A percentile compares a stretch with the other conserved stretches of the same genome.
Conservation (phyloP, 306 rosid species). For the Quercus robur region DNA sequence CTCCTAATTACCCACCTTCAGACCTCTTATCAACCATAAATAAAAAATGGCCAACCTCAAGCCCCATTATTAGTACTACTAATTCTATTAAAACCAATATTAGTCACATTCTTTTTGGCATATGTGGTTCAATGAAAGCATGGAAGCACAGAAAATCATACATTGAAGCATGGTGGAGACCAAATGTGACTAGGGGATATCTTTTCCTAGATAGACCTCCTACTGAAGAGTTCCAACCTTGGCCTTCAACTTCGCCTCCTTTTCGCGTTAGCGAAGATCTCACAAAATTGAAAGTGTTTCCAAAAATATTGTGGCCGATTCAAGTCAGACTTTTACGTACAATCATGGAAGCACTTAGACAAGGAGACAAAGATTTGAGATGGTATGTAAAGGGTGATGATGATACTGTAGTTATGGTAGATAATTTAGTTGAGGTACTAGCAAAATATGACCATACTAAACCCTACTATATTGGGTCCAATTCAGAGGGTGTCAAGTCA, state of each 20-base stretch:
- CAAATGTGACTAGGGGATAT: constrained; percentile 41
- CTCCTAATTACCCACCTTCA: constrained; percentile 22
- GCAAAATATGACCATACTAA: constrained; percentile 36
- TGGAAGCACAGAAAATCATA: constrained; percentile 38
- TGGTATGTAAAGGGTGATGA: constrained; percentile 57
- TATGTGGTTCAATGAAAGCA: constrained; percentile 41
- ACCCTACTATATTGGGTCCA: constrained; percentile 34
- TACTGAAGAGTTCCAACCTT: constrained; percentile 27
- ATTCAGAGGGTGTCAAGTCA: background rate
- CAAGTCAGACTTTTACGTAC: constrained; percentile 34
- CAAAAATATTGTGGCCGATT: background rate
- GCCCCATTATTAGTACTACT: background rate
- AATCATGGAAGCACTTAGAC: constrained; percentile 24
- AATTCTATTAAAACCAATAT: constrained; percentile 13
- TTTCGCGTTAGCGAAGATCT: constrained; percentile 36
- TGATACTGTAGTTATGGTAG: constrained; percentile 37
- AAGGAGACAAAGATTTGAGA: constrained; percentile 35
- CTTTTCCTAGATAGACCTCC: constrained; percentile 44
- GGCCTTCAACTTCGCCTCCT: constrained; percentile 40
- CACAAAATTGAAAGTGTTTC: background rate
- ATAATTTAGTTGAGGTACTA: constrained; percentile 39
- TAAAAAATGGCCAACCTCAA: constrained; percentile 2
- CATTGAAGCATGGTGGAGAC: constrained; percentile 45
- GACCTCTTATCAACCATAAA: constrained; percentile 22
- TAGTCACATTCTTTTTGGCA: constrained; percentile 34